Percentiles rank a stretch among this genome's conserved stretches.
These are phyloP conservation scores for Suhomyces faveliae DNA, from an alignment of 805 yeast genomes.

Conservation along the genomic window DNA sequence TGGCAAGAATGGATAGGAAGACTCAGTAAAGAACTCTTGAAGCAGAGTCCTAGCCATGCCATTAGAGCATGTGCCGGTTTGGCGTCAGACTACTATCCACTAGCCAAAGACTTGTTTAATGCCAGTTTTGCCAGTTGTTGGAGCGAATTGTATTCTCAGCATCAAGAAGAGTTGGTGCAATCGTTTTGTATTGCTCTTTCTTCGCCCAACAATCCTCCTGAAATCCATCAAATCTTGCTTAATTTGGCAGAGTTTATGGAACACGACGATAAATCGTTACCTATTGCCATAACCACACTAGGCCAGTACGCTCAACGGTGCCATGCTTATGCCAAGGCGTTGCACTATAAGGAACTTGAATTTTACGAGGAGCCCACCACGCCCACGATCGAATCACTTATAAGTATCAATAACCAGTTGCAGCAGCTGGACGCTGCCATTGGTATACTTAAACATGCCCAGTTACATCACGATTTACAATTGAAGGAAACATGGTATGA, in stretches of 20 bases:
- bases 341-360: constrained; percentile 93
- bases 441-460: constrained; percentile 93
- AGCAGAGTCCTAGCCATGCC: constrained; percentile 93
- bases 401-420: constrained; percentile 87
- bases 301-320: constrained; percentile 93
- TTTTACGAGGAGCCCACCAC: constrained; percentile 92
- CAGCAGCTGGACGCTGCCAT: constrained; percentile 98
- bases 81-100: constrained; percentile 82
- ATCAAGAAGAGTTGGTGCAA: constrained; percentile 85
- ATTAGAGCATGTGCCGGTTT: constrained; percentile 87
- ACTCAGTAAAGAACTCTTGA: constrained; percentile 77
- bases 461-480: constrained; percentile 84
- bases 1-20: constrained; percentile 98
- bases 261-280: constrained; percentile 92
- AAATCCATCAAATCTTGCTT: constrained; percentile 83
- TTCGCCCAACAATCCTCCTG: constrained; percentile 92
- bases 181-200: constrained; percentile 84
- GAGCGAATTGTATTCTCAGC: constrained; percentile 85
- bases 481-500: constrained; percentile 98
- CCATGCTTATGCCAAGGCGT: constrained; percentile 96
- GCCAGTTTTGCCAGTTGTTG: constrained; percentile 95
- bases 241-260: constrained; percentile 96
- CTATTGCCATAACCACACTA: constrained; percentile 83
- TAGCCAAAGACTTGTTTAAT: constrained; percentile 88
- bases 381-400: constrained; percentile 86